Conservation (phyloP, 2,329 filamentous ascomycete genomes). For the Acarospora socialis region DNA sequence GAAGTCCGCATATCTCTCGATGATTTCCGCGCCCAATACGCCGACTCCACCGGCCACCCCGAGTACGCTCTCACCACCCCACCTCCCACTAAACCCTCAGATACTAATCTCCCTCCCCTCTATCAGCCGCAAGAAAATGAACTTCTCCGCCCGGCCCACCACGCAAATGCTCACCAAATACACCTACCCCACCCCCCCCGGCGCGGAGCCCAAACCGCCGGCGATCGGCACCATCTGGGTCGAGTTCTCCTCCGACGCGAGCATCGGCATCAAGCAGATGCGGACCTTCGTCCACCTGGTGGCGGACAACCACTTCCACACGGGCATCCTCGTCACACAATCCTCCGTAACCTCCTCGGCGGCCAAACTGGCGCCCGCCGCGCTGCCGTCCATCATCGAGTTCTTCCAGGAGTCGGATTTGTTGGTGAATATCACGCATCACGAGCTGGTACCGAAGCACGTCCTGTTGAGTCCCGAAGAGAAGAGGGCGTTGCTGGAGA, state of each 20-base stretch:
- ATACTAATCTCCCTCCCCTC: slow-evolving; percentile 7
- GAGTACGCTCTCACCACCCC: slow-evolving; percentile 43
- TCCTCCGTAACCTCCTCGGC: slow-evolving; percentile 73
- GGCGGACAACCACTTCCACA: slow-evolving; percentile 65
- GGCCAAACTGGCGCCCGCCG: slow-evolving; percentile 68
- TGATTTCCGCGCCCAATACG: slow-evolving; percentile 62
- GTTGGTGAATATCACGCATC: slow-evolving; percentile 93
- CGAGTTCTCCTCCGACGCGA: slow-evolving; percentile 71
- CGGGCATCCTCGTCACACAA: slow-evolving; percentile 78
- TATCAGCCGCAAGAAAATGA: slow-evolving; percentile 63
- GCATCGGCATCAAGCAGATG: slow-evolving; percentile 82
- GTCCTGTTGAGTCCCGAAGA: slow-evolving; percentile 81
- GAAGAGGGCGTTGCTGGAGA: slow-evolving; percentile 68
- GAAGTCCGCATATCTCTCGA: slow-evolving; percentile 77
- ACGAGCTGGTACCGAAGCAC: slow-evolving; percentile 91
- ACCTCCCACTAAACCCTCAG: slow-evolving; percentile 9
- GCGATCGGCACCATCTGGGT: slow-evolving; percentile 66
- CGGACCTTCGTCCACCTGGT: slow-evolving; percentile 78
- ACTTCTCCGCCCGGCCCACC: slow-evolving; percentile 76
- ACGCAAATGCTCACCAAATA: slow-evolving; percentile 74
- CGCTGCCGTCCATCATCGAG: slow-evolving; percentile 71
- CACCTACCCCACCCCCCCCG: slow-evolving; percentile 56
- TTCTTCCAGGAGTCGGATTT: slow-evolving; percentile 93
- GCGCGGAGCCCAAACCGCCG: slow-evolving; percentile 51
- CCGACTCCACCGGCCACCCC: slow-evolving; percentile 56